phyloP scores from a whole-genome alignment of 306 rosid genomes.

The Pyrus pyrifolia region DNA sequence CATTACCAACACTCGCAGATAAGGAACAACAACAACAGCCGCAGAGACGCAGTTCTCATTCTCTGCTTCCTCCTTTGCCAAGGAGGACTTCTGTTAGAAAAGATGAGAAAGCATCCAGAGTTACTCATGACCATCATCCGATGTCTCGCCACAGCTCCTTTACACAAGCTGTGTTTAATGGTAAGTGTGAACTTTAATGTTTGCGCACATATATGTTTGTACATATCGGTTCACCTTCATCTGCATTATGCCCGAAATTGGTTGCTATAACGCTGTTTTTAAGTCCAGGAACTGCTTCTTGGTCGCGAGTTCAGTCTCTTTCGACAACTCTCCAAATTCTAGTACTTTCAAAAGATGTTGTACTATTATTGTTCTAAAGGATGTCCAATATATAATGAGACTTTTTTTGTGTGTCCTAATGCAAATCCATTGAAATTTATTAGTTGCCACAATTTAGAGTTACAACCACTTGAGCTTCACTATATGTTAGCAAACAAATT shows the following conservation, averaged over 20 bases:
- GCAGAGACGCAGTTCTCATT: slow-evolving; percentile 51
- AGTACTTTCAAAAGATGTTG: neutral
- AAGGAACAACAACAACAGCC: slow-evolving; percentile 35
- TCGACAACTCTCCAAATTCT: neutral
- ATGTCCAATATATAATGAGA: neutral
- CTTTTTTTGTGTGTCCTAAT: neutral
- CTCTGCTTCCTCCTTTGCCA: slow-evolving; percentile 59
- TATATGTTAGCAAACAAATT: neutral
- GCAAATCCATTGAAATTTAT: neutral
- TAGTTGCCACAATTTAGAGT: neutral
- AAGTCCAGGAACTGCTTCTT: neutral
- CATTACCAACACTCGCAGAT: slow-evolving; percentile 40
- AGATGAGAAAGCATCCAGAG: slow-evolving; percentile 44
- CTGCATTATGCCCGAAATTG: neutral
- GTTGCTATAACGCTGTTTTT: no score
- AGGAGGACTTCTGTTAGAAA: slow-evolving; percentile 43
- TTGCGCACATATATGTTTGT: neutral
- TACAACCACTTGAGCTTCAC: neutral
- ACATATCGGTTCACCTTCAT: neutral
- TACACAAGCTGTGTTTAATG: slow-evolving; percentile 78
- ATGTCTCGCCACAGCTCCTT: slow-evolving; percentile 59
- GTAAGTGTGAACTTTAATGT: slow-evolving; percentile 24
- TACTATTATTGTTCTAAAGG: neutral
- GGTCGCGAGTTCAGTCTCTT: neutral
- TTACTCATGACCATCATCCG: slow-evolving; percentile 58